Conservation (phyloP, 2,329 filamentous ascomycete genomes). For the Phoma sp. region DNA sequence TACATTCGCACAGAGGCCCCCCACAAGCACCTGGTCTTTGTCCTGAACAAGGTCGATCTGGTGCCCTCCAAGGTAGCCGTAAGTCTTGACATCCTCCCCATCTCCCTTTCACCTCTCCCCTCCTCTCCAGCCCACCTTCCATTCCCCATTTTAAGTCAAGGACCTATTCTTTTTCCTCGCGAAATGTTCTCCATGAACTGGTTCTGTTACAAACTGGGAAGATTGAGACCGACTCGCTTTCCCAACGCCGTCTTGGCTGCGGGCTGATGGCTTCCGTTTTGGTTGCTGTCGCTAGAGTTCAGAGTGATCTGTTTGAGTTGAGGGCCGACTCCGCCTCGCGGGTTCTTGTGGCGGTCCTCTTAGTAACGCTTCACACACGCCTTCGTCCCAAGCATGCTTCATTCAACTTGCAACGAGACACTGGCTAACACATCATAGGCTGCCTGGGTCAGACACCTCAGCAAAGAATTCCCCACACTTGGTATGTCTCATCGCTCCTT, state of each 20-base stretch:
- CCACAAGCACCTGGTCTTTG: conserved; percentile 92
- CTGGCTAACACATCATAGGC: conserved; percentile 65
- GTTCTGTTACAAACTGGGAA: conserved; percentile 99
- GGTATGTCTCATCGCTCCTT: conserved; percentile 13
- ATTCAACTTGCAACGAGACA: conserved; percentile 16
- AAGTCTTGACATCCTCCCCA: conserved; percentile 61
- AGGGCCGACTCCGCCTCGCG: conserved; percentile 73
- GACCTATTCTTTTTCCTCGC: conserved; percentile 65
- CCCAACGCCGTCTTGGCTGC: conserved; percentile 66
- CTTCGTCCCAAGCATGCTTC: conserved; percentile 30
- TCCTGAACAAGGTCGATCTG: conserved; percentile 90
- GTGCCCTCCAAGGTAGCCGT: conserved; percentile 93
- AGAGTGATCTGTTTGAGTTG: conserved; percentile 97
- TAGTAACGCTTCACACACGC: conserved; percentile 98
- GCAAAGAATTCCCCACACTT: conserved; percentile 89
- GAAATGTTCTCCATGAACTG: conserved; percentile 68
- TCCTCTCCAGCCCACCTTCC: conserved; percentile 57
- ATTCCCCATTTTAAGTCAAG: conserved; percentile 88
- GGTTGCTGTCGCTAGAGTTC: conserved; percentile 77
- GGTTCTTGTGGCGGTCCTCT: conserved; percentile 80
- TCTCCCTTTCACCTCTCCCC: conserved; percentile 5
- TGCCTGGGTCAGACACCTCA: conserved; percentile 86
- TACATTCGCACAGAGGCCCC: conserved; percentile 92
- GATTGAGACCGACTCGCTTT: conserved; percentile 78
- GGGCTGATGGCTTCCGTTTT: conserved; percentile 86